Conservation (phyloP, 2,329 filamentous ascomycete species). For the Ambrosiella cleistominuta region DNA sequence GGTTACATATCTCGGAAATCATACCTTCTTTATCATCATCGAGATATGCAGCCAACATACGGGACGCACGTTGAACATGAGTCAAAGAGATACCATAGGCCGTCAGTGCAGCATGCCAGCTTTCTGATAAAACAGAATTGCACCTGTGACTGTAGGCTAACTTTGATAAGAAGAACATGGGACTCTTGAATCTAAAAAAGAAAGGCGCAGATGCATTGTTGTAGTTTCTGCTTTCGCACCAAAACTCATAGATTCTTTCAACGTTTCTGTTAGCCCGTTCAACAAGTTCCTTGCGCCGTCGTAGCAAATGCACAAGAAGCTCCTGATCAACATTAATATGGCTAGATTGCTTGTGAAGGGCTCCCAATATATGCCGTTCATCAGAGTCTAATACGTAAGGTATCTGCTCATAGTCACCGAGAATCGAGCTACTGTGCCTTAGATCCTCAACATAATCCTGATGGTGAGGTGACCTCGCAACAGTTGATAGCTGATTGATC, state of each 20-base stretch:
- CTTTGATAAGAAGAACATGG: slow-evolving; percentile 21
- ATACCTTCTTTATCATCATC: slow-evolving; percentile 18
- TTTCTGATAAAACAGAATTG: slow-evolving; percentile 14
- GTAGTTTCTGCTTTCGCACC: neutral
- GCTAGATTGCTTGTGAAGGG: too few relatives aligned
- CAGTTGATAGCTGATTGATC: neutral
- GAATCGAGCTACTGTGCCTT: neutral
- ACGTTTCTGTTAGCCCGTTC: neutral
- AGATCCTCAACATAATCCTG: slow-evolving; percentile 1
- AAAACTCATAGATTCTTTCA: neutral
- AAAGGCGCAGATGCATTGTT: neutral
- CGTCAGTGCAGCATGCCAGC: slow-evolving; percentile 23
- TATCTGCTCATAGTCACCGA: neutral
- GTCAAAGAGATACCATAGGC: slow-evolving; percentile 25
- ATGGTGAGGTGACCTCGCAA: neutral
- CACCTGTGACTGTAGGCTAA: slow-evolving; percentile 15
- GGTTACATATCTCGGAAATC: slow-evolving; percentile 27
- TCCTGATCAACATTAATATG: neutral
- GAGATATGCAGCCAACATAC: slow-evolving; percentile 19
- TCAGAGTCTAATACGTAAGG: too few relatives aligned
- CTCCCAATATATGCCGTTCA: neutral
- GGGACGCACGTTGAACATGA: slow-evolving; percentile 24
- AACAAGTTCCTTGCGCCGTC: neutral
- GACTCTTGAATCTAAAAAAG: slow-evolving; percentile 14
- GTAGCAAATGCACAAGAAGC: neutral